Percentiles rank a stretch among this genome's conserved stretches.
These are phyloP conservation scores for Penicillium ochrochloron DNA, from an alignment of 495 filamentous ascomycete genomes.

Conservation along the genomic window DNA sequence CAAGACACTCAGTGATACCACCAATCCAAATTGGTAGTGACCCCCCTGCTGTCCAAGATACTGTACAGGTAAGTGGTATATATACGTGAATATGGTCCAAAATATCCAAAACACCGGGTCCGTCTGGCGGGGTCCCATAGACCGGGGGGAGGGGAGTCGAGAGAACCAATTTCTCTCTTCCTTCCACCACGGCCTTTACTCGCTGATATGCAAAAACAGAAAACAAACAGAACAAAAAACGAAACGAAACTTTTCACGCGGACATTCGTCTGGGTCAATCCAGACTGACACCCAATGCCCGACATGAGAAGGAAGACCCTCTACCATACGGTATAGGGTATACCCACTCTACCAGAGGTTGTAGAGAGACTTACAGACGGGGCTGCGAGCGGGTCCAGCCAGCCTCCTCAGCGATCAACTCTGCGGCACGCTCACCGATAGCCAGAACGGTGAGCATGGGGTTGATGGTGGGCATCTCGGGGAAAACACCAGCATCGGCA, in stretches of 20 bases:
- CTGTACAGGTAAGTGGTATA: conserved; percentile 7
- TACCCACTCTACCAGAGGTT: background rate
- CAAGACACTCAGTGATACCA: background rate
- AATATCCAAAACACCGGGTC: conserved; percentile 11
- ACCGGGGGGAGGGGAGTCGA: background rate
- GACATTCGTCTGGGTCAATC: conserved; percentile 2
- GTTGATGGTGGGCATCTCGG: conserved; percentile 68
- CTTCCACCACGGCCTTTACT: conserved; percentile 17
- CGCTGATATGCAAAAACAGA: conserved; percentile 31
- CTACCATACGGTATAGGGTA: background rate
- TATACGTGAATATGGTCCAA: conserved; percentile 6
- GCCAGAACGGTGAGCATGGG: conserved; percentile 70
- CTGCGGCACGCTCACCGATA: conserved; percentile 67
- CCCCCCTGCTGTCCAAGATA: conserved; percentile 1
- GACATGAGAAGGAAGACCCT: background rate
- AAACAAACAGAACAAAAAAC: conserved; percentile 19
- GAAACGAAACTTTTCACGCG: conserved; percentile 24
- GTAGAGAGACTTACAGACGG: conserved; percentile 37
- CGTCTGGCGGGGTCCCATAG: conserved; percentile 17
- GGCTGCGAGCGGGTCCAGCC: conserved; percentile 62
- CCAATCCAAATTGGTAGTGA: background rate
- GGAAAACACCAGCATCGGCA: conserved; percentile 71
- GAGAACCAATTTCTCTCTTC: background rate
- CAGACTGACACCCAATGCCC: conserved; percentile 4
- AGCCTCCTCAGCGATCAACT: conserved; percentile 64